Conservation (phyloP, 306 rosid genomes). For the Cotoneaster glaucophyllus region DNA sequence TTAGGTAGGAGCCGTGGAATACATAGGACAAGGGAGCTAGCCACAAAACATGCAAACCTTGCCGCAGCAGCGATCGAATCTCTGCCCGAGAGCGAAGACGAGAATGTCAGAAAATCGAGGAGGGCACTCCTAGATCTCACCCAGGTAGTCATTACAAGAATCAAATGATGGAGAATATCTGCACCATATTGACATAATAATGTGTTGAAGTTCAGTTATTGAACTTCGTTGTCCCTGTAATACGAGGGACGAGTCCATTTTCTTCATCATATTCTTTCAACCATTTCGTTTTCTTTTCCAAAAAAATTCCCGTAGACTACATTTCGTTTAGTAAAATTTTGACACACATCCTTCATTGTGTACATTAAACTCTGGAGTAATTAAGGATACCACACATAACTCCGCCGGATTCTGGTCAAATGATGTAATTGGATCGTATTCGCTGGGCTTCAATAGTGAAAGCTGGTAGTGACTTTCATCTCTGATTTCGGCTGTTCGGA, state of each 20-base stretch:
- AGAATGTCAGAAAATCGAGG: conserved; percentile 75
- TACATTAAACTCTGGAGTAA: background rate
- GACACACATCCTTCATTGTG: background rate
- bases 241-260: background rate
- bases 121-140: conserved; percentile 83
- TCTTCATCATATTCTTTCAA: conserved; percentile 9
- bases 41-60: conserved; percentile 70
- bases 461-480: background rate
- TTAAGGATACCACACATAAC: background rate
- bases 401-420: background rate
- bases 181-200: background rate
- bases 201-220: background rate
- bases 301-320: background rate
- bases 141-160: conserved; percentile 74
- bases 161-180: conserved; percentile 38
- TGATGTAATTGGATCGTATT: background rate
- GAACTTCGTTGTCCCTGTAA: background rate
- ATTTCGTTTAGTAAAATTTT: background rate
- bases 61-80: conserved; percentile 89
- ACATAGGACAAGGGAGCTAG: conserved; percentile 80
- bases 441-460: background rate
- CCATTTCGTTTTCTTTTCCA: background rate
- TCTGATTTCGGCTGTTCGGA: background rate
- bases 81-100: conserved; percentile 55
- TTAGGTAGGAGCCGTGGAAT: conserved; percentile 79